A percentile compares a stretch with the other conserved stretches of the same genome.
These are phyloP conservation scores for Triticum dicoccoides DNA, from an alignment of 176 grass and related monocot species.

Conservation along the genomic window DNA sequence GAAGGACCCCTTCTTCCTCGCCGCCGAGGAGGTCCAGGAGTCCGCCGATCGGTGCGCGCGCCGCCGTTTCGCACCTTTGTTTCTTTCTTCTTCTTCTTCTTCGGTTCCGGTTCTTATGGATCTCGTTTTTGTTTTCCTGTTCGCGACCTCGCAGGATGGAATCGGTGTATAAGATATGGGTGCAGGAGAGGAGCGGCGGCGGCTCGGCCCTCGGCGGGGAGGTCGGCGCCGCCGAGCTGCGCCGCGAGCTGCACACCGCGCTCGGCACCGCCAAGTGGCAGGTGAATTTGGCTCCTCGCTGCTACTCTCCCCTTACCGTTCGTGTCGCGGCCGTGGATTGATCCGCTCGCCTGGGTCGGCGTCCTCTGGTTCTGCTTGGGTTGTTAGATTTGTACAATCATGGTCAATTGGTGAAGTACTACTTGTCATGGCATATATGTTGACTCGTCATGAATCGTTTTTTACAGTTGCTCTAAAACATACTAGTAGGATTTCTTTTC, in stretches of 20 bases:
- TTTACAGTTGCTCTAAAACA: not conserved
- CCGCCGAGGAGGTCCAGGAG: slow-evolving; percentile 89
- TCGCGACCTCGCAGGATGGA: slow-evolving; percentile 53
- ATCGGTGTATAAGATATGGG: slow-evolving; percentile 68
- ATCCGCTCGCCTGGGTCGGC: not conserved
- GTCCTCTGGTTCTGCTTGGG: not conserved
- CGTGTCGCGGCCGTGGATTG: not conserved
- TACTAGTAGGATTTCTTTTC: not conserved
- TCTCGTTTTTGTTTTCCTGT: not conserved
- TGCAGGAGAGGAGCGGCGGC: slow-evolving; percentile 38
- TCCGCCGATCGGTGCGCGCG: slow-evolving; percentile 66
- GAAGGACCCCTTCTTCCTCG: slow-evolving; percentile 89
- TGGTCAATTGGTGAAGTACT: not conserved
- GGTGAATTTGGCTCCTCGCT: slow-evolving; percentile 29
- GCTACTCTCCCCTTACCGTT: not conserved
- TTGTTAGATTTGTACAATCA: not conserved
- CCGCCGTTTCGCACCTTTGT: not conserved
- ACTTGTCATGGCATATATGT: not conserved
- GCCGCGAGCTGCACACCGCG: slow-evolving; percentile 61
- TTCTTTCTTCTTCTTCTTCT: too few species aligned
- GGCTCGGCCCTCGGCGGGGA: not conserved
- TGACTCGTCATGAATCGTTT: not conserved
- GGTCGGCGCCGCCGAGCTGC: slow-evolving; percentile 35
- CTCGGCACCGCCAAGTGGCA: slow-evolving; percentile 91
- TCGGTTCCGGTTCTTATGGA: not conserved